Percentiles rank a stretch among this genome's conserved stretches.
Evolutionary conservation across 2,329 filamentous ascomycete genomes (phyloP).

Genomic region (Knoxdaviesia capensis): DNA sequence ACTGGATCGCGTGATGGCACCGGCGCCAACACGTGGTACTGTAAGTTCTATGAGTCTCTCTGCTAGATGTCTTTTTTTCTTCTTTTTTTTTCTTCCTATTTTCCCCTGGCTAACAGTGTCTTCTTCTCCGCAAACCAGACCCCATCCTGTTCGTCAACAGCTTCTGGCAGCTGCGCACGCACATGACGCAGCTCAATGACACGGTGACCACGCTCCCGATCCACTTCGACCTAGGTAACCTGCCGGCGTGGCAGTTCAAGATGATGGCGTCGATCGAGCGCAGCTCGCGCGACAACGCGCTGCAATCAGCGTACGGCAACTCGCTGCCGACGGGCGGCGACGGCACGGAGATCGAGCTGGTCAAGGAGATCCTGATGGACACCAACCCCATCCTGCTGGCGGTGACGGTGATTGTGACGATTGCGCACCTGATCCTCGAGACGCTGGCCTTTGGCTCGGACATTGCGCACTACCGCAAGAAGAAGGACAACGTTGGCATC

Average conservation of each 20-base stretch:
- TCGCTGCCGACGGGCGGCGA: slow-evolving; percentile 61
- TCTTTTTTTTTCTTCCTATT: too few species aligned
- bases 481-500: slow-evolving; percentile 97
- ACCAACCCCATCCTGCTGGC: slow-evolving; percentile 81
- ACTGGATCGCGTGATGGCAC: slow-evolving; percentile 65
- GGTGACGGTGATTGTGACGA: slow-evolving; percentile 64
- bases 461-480: slow-evolving; percentile 95
- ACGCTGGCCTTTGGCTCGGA: slow-evolving; percentile 94
- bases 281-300: slow-evolving; percentile 65
- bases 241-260: slow-evolving; percentile 78
- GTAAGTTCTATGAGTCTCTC: slow-evolving; percentile 13
- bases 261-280: slow-evolving; percentile 70
- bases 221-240: slow-evolving; percentile 64
- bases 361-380: slow-evolving; percentile 88
- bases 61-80: too few species aligned
- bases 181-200: slow-evolving; percentile 83
- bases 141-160: slow-evolving; percentile 85
- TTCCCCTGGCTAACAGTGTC: too few species aligned
- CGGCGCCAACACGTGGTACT: slow-evolving; percentile 86
- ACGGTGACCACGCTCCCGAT: slow-evolving; percentile 69
- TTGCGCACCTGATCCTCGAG: slow-evolving; percentile 89
- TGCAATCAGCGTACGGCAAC: slow-evolving; percentile 55
- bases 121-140: slow-evolving; percentile 15
- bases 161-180: slow-evolving; percentile 85
- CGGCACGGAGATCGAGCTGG: slow-evolving; percentile 85